phyloP scores from a whole-genome alignment of 768 basidiomycete species.

The Trametes sanguinea region DNA sequence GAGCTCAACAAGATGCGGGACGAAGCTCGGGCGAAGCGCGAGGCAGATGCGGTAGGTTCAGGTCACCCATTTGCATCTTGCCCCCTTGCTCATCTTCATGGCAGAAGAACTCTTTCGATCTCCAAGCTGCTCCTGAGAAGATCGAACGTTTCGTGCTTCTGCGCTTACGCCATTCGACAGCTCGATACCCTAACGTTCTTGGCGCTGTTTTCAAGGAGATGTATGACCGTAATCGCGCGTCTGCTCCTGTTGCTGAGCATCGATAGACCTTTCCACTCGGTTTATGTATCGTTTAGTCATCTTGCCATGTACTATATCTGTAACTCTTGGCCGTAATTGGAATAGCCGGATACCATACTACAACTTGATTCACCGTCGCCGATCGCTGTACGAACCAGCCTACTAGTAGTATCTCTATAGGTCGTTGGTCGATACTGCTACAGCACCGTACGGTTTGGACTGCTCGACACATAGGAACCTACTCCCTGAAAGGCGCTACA shows the following conservation, averaged over 20 bases:
- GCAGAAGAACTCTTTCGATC: conserved; percentile 31
- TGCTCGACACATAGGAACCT: too few species aligned
- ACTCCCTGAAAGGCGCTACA: too few species aligned
- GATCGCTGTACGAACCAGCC: too few species aligned
- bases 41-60: conserved; percentile 52
- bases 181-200: conserved; percentile 48
- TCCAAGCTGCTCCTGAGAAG: conserved; percentile 34
- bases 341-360: too few species aligned
- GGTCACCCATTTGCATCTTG: conserved; percentile 35
- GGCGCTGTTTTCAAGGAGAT: conserved; percentile 31
- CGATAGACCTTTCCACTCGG: neutral
- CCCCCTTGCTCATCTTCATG: neutral
- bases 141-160: conserved; percentile 61
- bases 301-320: neutral
- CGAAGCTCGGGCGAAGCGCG: conserved; percentile 60
- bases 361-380: too few species aligned
- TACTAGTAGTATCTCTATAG: too few species aligned
- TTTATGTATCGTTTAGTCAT: neutral
- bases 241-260: neutral
- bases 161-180: conserved; percentile 49
- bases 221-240: conserved; percentile 17
- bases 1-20: conserved; percentile 72
- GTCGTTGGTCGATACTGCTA: too few species aligned
- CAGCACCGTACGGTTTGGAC: too few species aligned
- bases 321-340: conserved; percentile 1